Conservation (phyloP, 2,329 filamentous ascomycete genomes). For the Sporothrix schenckii region DNA sequence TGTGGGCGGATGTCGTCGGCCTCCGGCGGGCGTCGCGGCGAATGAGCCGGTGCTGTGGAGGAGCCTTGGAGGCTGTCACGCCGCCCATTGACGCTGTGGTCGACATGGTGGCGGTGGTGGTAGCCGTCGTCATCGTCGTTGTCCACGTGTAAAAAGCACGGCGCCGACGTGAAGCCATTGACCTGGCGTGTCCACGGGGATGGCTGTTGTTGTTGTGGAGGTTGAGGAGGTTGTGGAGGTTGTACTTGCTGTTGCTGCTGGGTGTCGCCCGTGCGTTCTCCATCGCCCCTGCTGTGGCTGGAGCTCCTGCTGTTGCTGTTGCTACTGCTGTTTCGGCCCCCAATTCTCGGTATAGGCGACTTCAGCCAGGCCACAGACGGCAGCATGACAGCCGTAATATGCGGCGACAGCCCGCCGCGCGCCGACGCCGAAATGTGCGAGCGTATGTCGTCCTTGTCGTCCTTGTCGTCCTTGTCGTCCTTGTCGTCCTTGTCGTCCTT, state of each 20-base stretch:
- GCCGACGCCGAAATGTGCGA: neutral
- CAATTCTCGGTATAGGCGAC: neutral
- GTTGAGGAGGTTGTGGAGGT: neutral
- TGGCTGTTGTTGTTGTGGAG: neutral
- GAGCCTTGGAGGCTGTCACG: neutral
- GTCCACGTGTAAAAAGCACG: neutral
- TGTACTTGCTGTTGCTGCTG: neutral
- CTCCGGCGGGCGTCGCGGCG: neutral
- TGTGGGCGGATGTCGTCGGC: conserved; percentile 7
- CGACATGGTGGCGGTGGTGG: no score
- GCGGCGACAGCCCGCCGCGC: conserved; percentile 15
- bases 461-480: neutral
- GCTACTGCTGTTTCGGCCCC: neutral
- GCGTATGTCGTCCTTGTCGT: neutral
- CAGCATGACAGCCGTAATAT: conserved; percentile 17
- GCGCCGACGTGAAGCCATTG: neutral
- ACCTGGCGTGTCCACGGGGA: conserved; percentile 1
- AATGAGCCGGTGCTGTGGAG: neutral
- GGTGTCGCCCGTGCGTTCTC: neutral
- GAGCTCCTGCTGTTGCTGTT: neutral
- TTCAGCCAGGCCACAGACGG: neutral
- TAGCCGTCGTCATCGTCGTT: neutral
- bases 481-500: neutral
- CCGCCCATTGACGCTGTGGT: neutral
- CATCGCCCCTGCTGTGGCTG: neutral